Evolutionary conservation across 2,329 filamentous ascomycete genomes (phyloP).

Genomic region (Fusarium abutilonis): DNA sequence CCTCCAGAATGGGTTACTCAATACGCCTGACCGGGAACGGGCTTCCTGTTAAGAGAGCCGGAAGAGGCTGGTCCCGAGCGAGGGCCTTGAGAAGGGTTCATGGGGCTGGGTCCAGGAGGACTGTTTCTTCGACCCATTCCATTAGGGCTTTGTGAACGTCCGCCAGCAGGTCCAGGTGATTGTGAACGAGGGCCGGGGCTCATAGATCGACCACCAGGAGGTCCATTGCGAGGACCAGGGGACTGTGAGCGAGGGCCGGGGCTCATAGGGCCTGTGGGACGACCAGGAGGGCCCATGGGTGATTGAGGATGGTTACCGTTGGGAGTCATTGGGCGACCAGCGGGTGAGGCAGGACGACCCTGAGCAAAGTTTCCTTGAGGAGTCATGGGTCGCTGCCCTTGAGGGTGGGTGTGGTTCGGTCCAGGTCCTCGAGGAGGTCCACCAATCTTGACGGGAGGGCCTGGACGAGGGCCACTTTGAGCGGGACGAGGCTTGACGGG

Average conservation of each 20-base stretch:
- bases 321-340: constrained; percentile 44
- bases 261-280: constrained; percentile 52
- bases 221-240: constrained; percentile 36
- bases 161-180: constrained; percentile 55
- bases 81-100: constrained; percentile 55
- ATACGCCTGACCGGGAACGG: constrained; percentile 65
- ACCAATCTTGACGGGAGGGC: constrained; percentile 61
- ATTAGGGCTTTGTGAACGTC: constrained; percentile 52
- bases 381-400: constrained; percentile 45
- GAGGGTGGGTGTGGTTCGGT: constrained; percentile 18
- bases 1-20: constrained; percentile 26
- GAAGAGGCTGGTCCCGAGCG: constrained; percentile 51
- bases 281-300: constrained; percentile 49
- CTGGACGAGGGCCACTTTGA: constrained; percentile 59
- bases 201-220: constrained; percentile 51
- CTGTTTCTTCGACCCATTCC: constrained; percentile 54
- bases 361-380: constrained; percentile 48
- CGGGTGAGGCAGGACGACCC: constrained; percentile 53
- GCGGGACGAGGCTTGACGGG: constrained; percentile 84
- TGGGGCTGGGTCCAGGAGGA: constrained; percentile 58
- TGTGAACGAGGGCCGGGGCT: constrained; percentile 56
- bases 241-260: constrained; percentile 48
- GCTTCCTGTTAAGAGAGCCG: constrained; percentile 62
- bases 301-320: constrained; percentile 47
- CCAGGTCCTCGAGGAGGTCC: constrained; percentile 41